Percentiles rank a stretch among this genome's conserved stretches.
Conservation (phyloP, 176 grass and related monocot genomes). For the Phoenix dactylifera region DNA sequence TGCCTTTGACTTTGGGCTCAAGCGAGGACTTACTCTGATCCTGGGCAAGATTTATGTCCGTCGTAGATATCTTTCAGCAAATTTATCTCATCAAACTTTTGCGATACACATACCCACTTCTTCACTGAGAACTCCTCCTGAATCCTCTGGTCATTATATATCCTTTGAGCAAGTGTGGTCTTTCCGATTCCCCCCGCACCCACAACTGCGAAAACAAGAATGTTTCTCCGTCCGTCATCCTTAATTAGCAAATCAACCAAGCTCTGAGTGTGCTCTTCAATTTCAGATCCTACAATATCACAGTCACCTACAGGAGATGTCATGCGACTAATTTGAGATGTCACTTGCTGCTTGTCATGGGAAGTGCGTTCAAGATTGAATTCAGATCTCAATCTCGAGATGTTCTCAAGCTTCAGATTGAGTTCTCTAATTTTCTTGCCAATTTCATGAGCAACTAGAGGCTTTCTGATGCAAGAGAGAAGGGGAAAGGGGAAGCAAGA, state of each 20-base stretch:
- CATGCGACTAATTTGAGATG: too few relatives aligned
- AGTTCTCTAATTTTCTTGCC: conserved; percentile 14
- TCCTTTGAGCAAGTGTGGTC: conserved; percentile 12
- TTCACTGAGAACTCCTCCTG: conserved; percentile 18
- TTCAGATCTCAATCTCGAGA: too few relatives aligned
- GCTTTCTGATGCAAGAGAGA: conserved; percentile 19
- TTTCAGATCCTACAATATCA: conserved; percentile 3
- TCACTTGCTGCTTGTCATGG: too few relatives aligned
- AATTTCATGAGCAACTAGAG: conserved; percentile 12
- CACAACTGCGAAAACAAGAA: background rate
- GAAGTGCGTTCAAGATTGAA: too few relatives aligned
- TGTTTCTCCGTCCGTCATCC: conserved; percentile 11
- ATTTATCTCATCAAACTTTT: background rate
- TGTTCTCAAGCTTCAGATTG: background rate
- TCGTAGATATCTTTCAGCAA: too few relatives aligned
- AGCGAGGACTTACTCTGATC: too few relatives aligned
- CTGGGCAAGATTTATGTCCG: too few relatives aligned
- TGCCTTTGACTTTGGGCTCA: too few relatives aligned
- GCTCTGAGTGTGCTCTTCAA: conserved; percentile 14
- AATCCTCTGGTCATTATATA: conserved; percentile 2
- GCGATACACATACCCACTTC: conserved; percentile 25
- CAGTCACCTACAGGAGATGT: too few relatives aligned
- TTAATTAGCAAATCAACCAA: conserved; percentile 22
- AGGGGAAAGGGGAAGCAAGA: background rate
- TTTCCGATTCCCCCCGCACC: too few relatives aligned